Conservation (phyloP, 2,329 filamentous ascomycete genomes). For the Cladosporium sp. region DNA sequence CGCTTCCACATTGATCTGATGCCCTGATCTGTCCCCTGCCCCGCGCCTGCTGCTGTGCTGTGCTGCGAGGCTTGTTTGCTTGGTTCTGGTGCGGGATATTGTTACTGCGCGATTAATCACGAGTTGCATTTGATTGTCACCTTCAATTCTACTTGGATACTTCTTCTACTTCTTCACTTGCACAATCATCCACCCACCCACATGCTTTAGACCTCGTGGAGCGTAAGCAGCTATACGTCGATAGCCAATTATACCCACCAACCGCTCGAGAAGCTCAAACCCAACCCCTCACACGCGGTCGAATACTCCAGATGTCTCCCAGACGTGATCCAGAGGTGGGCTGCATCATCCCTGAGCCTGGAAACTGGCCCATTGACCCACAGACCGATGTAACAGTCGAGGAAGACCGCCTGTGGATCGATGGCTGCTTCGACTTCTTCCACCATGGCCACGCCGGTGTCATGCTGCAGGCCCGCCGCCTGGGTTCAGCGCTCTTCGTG, state of each 20-base stretch:
- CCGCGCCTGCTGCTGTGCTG: not conserved
- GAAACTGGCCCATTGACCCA: conserved; percentile 65
- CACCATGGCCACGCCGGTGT: conserved; percentile 97
- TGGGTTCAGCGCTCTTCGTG: conserved; percentile 84
- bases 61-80: not conserved
- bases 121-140: not conserved
- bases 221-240: not conserved
- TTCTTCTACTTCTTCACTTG: not conserved
- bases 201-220: not conserved
- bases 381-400: conserved; percentile 59
- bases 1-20: not conserved
- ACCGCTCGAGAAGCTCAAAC: not conserved
- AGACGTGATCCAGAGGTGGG: conserved; percentile 34
- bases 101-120: not conserved
- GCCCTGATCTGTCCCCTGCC: not conserved
- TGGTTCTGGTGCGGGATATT: not conserved
- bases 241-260: conserved; percentile 7
- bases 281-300: conserved; percentile 6
- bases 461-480: conserved; percentile 90
- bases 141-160: not conserved
- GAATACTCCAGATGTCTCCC: conserved; percentile 24
- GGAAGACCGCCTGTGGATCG: conserved; percentile 87
- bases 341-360: conserved; percentile 50
- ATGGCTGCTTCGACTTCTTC: conserved; percentile 99
- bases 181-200: too few relatives aligned